Evolutionary conservation across 805 yeast genomes (phyloP).

Genomic region (Sugiyamaella qingdaonensis): DNA sequence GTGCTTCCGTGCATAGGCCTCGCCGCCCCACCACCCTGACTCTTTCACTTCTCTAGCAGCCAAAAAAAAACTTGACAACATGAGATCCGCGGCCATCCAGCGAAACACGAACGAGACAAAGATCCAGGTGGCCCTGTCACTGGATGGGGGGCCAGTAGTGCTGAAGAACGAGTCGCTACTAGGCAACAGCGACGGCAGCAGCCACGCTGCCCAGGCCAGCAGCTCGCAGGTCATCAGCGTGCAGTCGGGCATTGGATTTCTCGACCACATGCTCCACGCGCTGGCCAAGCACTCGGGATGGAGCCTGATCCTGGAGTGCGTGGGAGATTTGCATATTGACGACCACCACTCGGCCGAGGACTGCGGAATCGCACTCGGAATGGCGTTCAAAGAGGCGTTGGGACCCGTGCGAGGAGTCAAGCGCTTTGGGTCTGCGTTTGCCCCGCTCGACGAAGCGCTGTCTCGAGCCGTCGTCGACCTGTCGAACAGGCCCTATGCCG

Average conservation of each 20-base stretch:
- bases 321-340: conserved; percentile 92
- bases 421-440: conserved; percentile 89
- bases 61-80: background rate
- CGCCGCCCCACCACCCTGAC: too few species aligned
- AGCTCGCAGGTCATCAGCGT: conserved; percentile 69
- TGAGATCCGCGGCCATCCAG: conserved; percentile 44
- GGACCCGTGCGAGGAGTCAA: conserved; percentile 89
- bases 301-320: conserved; percentile 84
- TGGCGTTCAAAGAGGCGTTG: conserved; percentile 82
- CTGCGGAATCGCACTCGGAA: conserved; percentile 87
- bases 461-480: conserved; percentile 95
- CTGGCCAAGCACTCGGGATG: conserved; percentile 96
- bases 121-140: conserved; percentile 75
- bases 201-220: conserved; percentile 62
- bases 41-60: too few species aligned
- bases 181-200: conserved; percentile 29
- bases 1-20: too few species aligned
- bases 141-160: conserved; percentile 79
- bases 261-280: conserved; percentile 97
- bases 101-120: conserved; percentile 91
- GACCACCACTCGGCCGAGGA: conserved; percentile 98
- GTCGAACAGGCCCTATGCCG: conserved; percentile 89
- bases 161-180: conserved; percentile 56
- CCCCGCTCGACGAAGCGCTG: conserved; percentile 94
- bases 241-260: conserved; percentile 89